Conservation (phyloP, 805 yeast genomes). For the Spathaspora boniae region DNA sequence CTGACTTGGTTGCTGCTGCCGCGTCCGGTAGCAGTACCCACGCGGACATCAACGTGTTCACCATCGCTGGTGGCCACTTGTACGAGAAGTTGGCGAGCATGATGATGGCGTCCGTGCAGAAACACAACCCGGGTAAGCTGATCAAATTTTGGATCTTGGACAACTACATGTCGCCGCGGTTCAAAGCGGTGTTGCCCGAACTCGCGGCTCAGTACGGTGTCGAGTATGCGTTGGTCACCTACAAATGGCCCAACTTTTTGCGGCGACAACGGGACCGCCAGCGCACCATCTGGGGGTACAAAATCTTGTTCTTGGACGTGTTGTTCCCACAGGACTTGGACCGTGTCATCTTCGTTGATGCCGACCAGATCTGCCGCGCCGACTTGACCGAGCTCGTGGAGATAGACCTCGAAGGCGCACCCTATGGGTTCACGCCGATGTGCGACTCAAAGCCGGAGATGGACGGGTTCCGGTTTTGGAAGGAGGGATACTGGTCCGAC, state of each 20-base stretch:
- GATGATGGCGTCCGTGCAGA: constrained; percentile 78
- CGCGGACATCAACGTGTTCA: constrained; percentile 74
- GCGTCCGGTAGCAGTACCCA: constrained; percentile 18
- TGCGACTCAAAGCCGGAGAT: constrained; percentile 73
- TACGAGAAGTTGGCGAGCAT: constrained; percentile 72
- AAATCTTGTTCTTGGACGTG: constrained; percentile 81
- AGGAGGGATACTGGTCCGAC: constrained; percentile 83
- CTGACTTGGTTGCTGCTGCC: constrained; percentile 8
- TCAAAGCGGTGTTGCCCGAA: constrained; percentile 56
- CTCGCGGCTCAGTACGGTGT: constrained; percentile 59
- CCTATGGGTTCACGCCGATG: constrained; percentile 88
- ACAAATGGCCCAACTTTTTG: constrained; percentile 92
- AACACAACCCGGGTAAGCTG: constrained; percentile 52
- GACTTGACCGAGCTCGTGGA: constrained; percentile 68
- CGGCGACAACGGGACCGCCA: constrained; percentile 74
- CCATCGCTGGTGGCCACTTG: constrained; percentile 78
- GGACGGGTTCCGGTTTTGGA: constrained; percentile 91
- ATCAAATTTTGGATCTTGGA: constrained; percentile 87
- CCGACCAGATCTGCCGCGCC: constrained; percentile 76
- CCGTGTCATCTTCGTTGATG: constrained; percentile 80
- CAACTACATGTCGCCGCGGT: constrained; percentile 70
- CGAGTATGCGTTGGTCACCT: constrained; percentile 73
- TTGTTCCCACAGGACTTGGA: constrained; percentile 76
- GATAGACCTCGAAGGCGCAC: constrained; percentile 71
- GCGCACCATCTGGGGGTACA: constrained; percentile 84